Percentiles rank a stretch among this genome's conserved stretches.
These are phyloP conservation scores for Styphnolobium japonicum DNA, from an alignment of 306 rosid genomes.

Conservation along the genomic window DNA sequence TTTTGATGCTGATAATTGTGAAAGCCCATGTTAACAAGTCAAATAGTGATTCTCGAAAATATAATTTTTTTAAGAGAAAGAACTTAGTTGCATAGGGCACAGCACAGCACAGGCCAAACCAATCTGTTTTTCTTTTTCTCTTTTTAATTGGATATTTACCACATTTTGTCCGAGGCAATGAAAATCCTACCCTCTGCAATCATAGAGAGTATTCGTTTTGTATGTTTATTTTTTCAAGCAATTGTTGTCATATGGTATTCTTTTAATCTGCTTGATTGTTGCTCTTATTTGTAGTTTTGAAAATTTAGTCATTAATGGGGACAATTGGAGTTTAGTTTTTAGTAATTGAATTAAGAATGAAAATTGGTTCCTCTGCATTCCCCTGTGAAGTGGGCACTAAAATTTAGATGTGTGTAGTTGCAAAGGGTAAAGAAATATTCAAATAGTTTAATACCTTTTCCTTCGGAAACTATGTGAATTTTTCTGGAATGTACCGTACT, in stretches of 20 bases:
- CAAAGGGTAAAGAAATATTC: background rate
- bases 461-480: background rate
- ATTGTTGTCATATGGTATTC: background rate
- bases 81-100: background rate
- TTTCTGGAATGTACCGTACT: background rate
- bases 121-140: background rate
- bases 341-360: slow-evolving; percentile 14
- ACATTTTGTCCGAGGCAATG: slow-evolving; percentile 2
- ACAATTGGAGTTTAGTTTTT: background rate
- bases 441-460: background rate
- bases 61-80: background rate
- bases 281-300: background rate
- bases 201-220: background rate
- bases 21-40: background rate
- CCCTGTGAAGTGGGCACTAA: background rate
- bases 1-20: background rate
- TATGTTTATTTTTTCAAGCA: background rate
- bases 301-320: background rate
- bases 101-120: background rate
- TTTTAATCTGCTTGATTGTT: slow-evolving; percentile 5
- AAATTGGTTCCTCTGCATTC: slow-evolving; percentile 23
- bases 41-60: background rate
- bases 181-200: background rate
- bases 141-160: background rate
- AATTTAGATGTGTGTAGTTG: background rate